Base-by-base conservation (phyloP, 257 asterid species). In the Rubia yunnanensis region DNA sequence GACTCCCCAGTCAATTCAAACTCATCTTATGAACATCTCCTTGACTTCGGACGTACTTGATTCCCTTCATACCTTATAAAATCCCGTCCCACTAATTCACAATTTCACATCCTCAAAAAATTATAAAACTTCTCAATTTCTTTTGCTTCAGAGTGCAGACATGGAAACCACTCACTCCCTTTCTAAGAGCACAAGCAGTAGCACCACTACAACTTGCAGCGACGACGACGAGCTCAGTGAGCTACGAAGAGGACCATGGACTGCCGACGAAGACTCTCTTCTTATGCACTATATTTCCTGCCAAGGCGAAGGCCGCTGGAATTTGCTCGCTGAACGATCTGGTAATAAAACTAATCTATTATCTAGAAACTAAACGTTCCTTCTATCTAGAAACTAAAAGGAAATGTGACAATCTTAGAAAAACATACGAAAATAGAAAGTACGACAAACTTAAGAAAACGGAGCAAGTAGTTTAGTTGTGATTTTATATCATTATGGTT, bases 291-390 rank as follows among this genome's bases (percentile, higher is more conserved):
- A 79, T 66, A 70, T 79, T 50, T 46, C 80, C 55, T 46, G 55
- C 24, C 76, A 70, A n/a, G 83, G 83, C 15, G 83, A 75, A 72
- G 83, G 83, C 34, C 74, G 80, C 0, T 75, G 83, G 83, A 79
- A 75, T 63, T 56, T 66, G 64, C 70, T 79, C 5, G 83, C 83
- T 0, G 63, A 62, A 13, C 68, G 65, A 57, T 74, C 83, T 2
- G 83, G 83, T 78, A 72, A 39, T 28, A 13, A 3, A 27, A 7
- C 18, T 5, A n/a, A n/a, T n/a, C n/a, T n/a, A n/a, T n/a, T n/a
- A n/a, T n/a, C n/a, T n/a, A n/a, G n/a, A n/a, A n/a, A n/a, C n/a
- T n/a, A n/a, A n/a, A n/a, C n/a, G n/a, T n/a, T n/a, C n/a, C n/a
- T n/a, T n/a, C n/a, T n/a, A n/a, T n/a, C n/a, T n/a, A n/a, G n/a